Base-by-base conservation (phyloP, 371 early-diverging fungal genomes). In the Mucor ambiguus region DNA sequence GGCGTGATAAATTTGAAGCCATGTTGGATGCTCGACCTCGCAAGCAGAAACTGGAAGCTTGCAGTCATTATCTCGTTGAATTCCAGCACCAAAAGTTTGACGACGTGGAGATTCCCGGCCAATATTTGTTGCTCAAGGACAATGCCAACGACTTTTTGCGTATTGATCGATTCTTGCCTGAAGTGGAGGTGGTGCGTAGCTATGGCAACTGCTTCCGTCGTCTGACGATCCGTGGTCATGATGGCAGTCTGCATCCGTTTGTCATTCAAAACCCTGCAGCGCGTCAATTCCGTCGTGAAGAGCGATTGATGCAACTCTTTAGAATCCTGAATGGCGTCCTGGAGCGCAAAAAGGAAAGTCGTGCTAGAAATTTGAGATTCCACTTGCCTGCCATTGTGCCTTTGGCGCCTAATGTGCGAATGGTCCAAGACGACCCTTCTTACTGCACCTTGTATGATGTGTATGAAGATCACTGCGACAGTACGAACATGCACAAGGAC, bases 11-110 rank as follows among this genome's bases (percentile, higher is more conserved):
- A 59, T 90, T 97, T 77, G 95, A 96, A 69, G 89, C 85, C 33
- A 84, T 93, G 60, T 73, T 98, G 61, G 92, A 93, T 66, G 81
- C 86, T 64, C 88, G 93, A 35, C 94, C 96, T 14, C 77, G 87
- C 9, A 83, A 82, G 41, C 94, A 90, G 66, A 89, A 91, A 69
- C 79, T 97, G 11, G 96, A 96, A 72, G 84, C 91, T 28, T 91
- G 91, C 70, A 91, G 92, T 38, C 94, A 91, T 56, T 96, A 96
- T 79, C 77, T 99, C 57, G 96, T 93, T 1, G 98, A 98, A 70
- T 98, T 98, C 83, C 97, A 98, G 75, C 95, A 96, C 77, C 93
- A 95, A 67, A 95, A 94, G 76, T 97, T 97, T 71, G 97, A 98
- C 69, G 98, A 98, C 70, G 92, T 99, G 8, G 97, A 98, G 68